Percentiles rank a stretch among this genome's conserved stretches.
Conservation (phyloP, 2,329 filamentous ascomycete genomes). For the Bisporella sp. region DNA sequence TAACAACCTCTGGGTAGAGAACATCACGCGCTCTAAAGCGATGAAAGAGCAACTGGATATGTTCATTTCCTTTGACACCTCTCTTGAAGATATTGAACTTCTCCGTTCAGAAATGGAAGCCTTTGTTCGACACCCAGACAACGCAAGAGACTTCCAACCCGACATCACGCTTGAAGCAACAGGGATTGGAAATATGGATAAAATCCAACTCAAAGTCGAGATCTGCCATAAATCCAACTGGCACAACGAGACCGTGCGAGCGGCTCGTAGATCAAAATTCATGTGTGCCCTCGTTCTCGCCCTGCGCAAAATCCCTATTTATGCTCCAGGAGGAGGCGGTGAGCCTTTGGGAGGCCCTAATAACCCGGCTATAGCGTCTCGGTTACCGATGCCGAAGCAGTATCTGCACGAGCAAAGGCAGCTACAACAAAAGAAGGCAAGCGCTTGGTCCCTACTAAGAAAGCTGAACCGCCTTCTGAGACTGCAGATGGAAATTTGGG, state of each 20-base stretch:
- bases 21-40: slow-evolving; percentile 80
- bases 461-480: slow-evolving; percentile 3
- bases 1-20: slow-evolving; percentile 93
- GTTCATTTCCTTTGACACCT: slow-evolving; percentile 78
- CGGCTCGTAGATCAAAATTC: slow-evolving; percentile 83
- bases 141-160: slow-evolving; percentile 83
- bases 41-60: slow-evolving; percentile 81
- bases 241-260: slow-evolving; percentile 79
- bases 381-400: slow-evolving; percentile 62
- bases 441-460: slow-evolving; percentile 51
- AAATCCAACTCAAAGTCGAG: slow-evolving; percentile 73
- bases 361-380: slow-evolving; percentile 75
- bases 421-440: slow-evolving; percentile 54
- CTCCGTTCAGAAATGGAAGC: slow-evolving; percentile 76
- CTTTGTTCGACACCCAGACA: slow-evolving; percentile 79
- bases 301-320: slow-evolving; percentile 80
- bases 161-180: slow-evolving; percentile 74
- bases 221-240: slow-evolving; percentile 92
- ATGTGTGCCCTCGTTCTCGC: slow-evolving; percentile 89
- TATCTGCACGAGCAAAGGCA: slow-evolving; percentile 52
- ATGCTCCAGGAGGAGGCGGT: slow-evolving; percentile 67
- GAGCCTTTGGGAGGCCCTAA: slow-evolving; percentile 55
- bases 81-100: slow-evolving; percentile 81
- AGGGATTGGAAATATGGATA: slow-evolving; percentile 79
- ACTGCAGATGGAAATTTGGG: slow-evolving; percentile 5